Base-by-base conservation (phyloP, 768 basidiomycete species). In the Rhodosporidiobolus sp. region DNA sequence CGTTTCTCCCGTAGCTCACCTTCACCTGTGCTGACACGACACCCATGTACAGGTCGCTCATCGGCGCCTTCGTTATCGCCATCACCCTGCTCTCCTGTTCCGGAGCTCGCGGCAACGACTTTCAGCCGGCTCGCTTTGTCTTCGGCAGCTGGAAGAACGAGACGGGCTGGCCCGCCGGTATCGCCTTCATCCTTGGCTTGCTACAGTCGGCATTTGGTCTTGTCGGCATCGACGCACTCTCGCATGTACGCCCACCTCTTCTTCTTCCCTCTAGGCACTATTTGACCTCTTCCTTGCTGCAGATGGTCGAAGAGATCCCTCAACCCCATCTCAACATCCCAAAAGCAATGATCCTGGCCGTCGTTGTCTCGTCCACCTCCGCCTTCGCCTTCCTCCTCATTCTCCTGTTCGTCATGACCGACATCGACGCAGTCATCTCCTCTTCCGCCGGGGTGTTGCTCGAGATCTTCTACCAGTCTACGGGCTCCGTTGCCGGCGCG, bases 341-440 rank as follows among this genome's bases (percentile, higher is more conserved):
- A 0, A 65, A 50, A 19, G 78, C 74, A 3, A 79, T 79, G 77
- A 61, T 79, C 19, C 52, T 72, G 3, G 77, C 77, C 26, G 76
- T 79, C 54, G 30, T 67, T 28, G 64, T 79, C 50, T 76, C 75
- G 22, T 55, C 75, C 1, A 26, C 59, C 16, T 66, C 73, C 1
- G 65, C 72, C 10, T 79, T 68, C 24, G 55, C 75, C 64, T 73
- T 77, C 58, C 59, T 79, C 49, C 66, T 76, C 52, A 69, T 59
- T n/a, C 77, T 79, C 6, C 72, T 79, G 35, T 79, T 77, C 69
- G 62, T 62, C 54, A 64, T 78, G 58, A 71, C 49, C 52, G 73
- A 79, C 63, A 55, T 70, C 50, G 55, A 72, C 53, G 57, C 49
- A 6, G 75, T 77, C 62, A 68, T 77, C 53, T 19, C 38, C 14